These are phyloP conservation scores for Cryomyces minteri DNA, from an alignment of 495 filamentous ascomycete genomes.

Conservation along the genomic window DNA sequence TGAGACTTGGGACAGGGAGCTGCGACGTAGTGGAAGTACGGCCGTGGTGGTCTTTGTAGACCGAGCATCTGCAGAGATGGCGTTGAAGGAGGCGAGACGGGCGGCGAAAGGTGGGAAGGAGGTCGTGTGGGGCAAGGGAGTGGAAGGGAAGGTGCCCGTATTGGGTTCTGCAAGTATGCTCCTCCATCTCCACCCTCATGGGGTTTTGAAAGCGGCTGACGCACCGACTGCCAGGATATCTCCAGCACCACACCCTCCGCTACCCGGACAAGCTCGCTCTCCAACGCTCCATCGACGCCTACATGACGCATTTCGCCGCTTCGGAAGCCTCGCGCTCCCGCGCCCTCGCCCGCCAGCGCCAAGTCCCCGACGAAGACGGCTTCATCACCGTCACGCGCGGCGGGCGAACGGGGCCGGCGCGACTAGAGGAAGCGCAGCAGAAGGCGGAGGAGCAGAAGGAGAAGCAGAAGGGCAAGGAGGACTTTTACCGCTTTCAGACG, in stretches of 20 bases:
- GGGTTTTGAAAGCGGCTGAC: no score
- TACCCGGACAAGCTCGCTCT: constrained; percentile 48
- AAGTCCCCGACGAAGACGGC: constrained; percentile 82
- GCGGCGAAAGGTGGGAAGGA: constrained; percentile 35
- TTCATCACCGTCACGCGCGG: constrained; percentile 84
- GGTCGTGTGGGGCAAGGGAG: constrained; percentile 27
- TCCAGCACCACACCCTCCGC: constrained; percentile 41
- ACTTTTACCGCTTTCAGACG: constrained; percentile 91
- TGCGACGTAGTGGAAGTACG: constrained; percentile 53
- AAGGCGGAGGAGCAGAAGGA: constrained; percentile 57
- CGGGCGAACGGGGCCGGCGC: constrained; percentile 50
- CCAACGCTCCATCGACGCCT: constrained; percentile 57
- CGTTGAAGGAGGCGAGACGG: constrained; percentile 53
- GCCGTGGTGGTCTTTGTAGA: constrained; percentile 76
- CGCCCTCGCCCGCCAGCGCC: constrained; percentile 40
- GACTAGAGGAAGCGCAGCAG: constrained; percentile 54
- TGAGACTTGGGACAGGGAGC: constrained; percentile 51
- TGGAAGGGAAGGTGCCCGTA: constrained; percentile 5
- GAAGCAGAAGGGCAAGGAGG: constrained; percentile 43
- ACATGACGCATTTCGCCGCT: constrained; percentile 53
- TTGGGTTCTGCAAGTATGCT: not conserved
- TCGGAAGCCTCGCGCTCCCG: constrained; percentile 47
- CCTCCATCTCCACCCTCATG: no score
- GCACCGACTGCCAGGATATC: constrained; percentile 29
- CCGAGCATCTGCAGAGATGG: constrained; percentile 47